phyloP scores from a whole-genome alignment of 176 grass and related monocot species.

The Aegilops tauschii region DNA sequence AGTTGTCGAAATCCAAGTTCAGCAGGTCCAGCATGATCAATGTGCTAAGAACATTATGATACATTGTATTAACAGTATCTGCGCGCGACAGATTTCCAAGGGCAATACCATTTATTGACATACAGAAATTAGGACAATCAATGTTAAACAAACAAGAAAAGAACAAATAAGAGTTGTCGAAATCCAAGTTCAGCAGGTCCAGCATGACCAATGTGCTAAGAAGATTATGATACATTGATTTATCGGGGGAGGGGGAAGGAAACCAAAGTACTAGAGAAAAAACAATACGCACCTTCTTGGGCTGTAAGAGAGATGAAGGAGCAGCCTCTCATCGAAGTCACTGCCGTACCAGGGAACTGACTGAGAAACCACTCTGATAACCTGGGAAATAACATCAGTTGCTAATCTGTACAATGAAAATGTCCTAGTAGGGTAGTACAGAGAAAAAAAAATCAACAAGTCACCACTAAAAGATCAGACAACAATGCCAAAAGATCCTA shows the following conservation, averaged over 20 bases:
- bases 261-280: constrained; percentile 8
- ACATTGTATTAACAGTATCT: background rate
- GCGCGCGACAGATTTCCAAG: background rate
- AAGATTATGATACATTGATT: background rate
- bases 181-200: background rate
- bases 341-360: constrained; percentile 48
- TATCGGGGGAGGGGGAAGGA: background rate
- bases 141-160: background rate
- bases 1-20: background rate
- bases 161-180: background rate
- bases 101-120: constrained; percentile 14
- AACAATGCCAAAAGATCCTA: background rate
- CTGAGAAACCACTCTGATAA: constrained; percentile 60
- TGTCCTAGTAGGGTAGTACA: background rate
- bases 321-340: constrained; percentile 62
- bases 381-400: constrained; percentile 40
- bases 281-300: constrained; percentile 67
- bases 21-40: background rate
- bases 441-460: background rate
- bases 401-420: background rate
- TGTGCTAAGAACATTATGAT: background rate
- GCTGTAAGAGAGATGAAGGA: constrained; percentile 88
- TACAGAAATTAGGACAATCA: background rate
- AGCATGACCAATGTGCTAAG: background rate
- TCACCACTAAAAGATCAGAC: background rate